Conservation (phyloP, 2,329 filamentous ascomycete species). For the Diplodia sapinea region DNA sequence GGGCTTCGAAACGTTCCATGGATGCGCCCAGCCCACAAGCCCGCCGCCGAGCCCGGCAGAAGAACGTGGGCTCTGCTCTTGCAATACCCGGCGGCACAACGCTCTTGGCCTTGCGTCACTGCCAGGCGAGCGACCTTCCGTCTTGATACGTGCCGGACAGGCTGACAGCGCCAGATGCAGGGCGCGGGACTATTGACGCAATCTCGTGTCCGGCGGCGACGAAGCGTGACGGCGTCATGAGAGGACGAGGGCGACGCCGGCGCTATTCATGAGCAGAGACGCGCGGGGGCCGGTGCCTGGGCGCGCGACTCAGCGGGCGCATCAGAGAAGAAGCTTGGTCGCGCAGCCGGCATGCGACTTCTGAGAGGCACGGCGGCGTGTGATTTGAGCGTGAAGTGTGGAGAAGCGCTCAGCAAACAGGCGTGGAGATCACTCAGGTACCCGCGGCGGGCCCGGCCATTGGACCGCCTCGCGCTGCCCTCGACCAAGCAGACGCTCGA, state of each 20-base stretch:
- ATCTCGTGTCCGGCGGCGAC: not conserved
- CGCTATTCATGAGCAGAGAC: not conserved
- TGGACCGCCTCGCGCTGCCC: not conserved
- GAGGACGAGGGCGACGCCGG: not conserved
- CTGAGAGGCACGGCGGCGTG: not conserved
- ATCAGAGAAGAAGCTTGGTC: not conserved
- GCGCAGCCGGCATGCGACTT: no score
- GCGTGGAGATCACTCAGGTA: conserved; percentile 20
- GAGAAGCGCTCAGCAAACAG: conserved; percentile 16
- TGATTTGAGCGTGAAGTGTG: conserved; percentile 21
- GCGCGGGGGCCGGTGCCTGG: not conserved
- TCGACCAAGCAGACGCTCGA: conserved; percentile 19
- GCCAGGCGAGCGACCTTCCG: conserved; percentile 1
- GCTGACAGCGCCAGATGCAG: conserved; percentile 5
- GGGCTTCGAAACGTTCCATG: conserved; percentile 15
- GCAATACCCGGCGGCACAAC: conserved; percentile 9
- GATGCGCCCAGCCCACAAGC: conserved; percentile 7
- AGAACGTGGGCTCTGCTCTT: not conserved
- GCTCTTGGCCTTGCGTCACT: conserved; percentile 5
- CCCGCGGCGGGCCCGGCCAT: conserved; percentile 5
- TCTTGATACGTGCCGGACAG: not conserved
- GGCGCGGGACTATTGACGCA: conserved; percentile 10
- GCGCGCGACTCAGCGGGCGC: conserved; percentile 1
- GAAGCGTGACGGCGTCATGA: not conserved
- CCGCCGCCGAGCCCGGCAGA: conserved; percentile 11